A percentile compares a stretch with the other conserved stretches of the same genome.
These are phyloP conservation scores for Cordyceps sp. DNA, from an alignment of 2,329 filamentous ascomycete genomes.

Conservation along the genomic window DNA sequence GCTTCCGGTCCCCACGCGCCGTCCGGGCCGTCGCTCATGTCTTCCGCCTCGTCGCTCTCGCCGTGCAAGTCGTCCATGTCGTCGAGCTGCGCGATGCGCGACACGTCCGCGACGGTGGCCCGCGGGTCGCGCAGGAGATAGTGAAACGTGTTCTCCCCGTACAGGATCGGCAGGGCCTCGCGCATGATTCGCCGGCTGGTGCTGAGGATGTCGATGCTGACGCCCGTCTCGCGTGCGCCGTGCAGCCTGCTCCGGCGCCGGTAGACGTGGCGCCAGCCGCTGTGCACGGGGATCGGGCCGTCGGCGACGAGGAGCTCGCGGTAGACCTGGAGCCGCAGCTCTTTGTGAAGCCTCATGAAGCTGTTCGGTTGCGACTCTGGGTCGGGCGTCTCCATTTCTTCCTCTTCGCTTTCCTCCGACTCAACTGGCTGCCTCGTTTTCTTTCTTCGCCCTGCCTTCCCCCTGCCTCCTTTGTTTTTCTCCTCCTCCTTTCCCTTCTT, in stretches of 20 bases:
- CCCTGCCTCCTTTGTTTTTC: too few relatives aligned
- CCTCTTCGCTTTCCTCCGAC: too few relatives aligned
- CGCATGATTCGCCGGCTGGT: conserved; percentile 15
- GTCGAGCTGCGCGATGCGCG: conserved; percentile 5
- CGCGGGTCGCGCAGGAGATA: conserved; percentile 26
- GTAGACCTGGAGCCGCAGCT: conserved; percentile 16
- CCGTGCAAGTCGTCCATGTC: conserved; percentile 2
- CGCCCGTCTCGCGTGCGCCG: conserved; percentile 5
- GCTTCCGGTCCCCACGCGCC: too few relatives aligned
- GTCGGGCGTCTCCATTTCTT: too few relatives aligned
- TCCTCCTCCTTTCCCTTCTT: too few relatives aligned
- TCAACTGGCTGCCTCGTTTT: too few relatives aligned
- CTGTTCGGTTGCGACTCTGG: too few relatives aligned
- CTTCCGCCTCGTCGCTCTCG: conserved; percentile 1
- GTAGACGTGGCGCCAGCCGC: conserved; percentile 17
- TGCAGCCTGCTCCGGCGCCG: conserved; percentile 4
- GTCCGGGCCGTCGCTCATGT: neutral
- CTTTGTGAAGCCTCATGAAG: conserved; percentile 4
- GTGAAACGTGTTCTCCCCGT: conserved; percentile 28
- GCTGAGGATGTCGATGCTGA: conserved; percentile 20
- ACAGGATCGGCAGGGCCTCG: conserved; percentile 25
- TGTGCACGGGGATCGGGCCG: conserved; percentile 15
- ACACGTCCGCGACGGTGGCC: conserved; percentile 6
- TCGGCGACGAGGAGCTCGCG: conserved; percentile 13
- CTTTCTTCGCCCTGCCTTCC: too few relatives aligned